Percentiles rank a stretch among this genome's conserved stretches.
These are phyloP conservation scores for Lepidium aucheri DNA, from an alignment of 345 rosid genomes.

Conservation along the genomic window DNA sequence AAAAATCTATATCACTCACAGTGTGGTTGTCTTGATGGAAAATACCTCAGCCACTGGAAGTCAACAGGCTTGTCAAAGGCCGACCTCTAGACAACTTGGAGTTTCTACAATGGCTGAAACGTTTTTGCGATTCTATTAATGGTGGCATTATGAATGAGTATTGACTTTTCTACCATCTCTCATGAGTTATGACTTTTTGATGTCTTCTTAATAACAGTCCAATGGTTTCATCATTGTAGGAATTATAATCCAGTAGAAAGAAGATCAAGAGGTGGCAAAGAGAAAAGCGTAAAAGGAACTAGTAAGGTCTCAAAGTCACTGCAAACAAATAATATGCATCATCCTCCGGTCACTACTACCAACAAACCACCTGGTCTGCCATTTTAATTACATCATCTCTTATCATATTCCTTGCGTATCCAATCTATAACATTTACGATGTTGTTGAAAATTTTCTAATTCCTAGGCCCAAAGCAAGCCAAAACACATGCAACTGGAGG, in stretches of 20 bases:
- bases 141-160: conserved; percentile 98
- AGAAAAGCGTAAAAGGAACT: conserved; percentile 40
- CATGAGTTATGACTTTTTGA: not conserved
- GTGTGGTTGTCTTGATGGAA: not conserved
- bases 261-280: conserved; percentile 74
- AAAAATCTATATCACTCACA: not conserved
- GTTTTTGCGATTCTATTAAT: conserved; percentile 90
- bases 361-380: conserved; percentile 8
- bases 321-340: conserved; percentile 55
- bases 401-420: not conserved
- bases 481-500: conserved; percentile 33
- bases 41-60: conserved; percentile 74
- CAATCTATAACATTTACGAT: not conserved
- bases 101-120: conserved; percentile 93
- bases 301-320: conserved; percentile 64
- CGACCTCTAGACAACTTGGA: conserved; percentile 96
- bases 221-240: conserved; percentile 29
- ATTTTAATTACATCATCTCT: not conserved
- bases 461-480: conserved; percentile 54
- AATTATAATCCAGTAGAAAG: conserved; percentile 88
- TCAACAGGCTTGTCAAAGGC: conserved; percentile 85
- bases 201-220: not conserved
- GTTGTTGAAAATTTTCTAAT: not conserved
- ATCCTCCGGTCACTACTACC: conserved; percentile 13
- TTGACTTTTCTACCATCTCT: not conserved